Evolutionary conservation across 164 flowering plant species (phyloP).

Genomic region (Aristolochia contorta): DNA sequence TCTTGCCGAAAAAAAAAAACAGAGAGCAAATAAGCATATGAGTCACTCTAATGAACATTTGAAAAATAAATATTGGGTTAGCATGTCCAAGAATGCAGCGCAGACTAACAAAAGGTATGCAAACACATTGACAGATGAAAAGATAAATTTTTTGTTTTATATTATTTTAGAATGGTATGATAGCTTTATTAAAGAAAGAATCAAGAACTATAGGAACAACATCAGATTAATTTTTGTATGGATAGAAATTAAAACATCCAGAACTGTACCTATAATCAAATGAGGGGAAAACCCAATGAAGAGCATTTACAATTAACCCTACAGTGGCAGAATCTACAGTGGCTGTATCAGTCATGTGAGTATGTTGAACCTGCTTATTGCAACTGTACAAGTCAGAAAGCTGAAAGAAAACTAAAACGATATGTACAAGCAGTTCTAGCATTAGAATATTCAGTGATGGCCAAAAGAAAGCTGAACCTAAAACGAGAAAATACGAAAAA

Average conservation of each 20-base stretch:
- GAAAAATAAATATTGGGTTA: neutral
- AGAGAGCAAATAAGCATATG: neutral
- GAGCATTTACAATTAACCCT: conserved; percentile 61
- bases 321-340: conserved; percentile 89
- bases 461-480: neutral
- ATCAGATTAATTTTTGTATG: too few relatives aligned
- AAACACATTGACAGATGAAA: too few relatives aligned
- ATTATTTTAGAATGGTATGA: too few relatives aligned
- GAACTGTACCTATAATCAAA: conserved; percentile 79
- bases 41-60: neutral
- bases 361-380: conserved; percentile 79
- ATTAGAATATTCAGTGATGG: too few relatives aligned
- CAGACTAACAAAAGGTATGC: too few relatives aligned
- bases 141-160: too few relatives aligned
- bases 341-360: conserved; percentile 97
- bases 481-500: neutral
- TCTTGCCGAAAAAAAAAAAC: neutral
- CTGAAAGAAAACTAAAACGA: neutral
- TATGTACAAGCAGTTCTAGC: neutral
- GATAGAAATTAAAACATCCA: too few relatives aligned
- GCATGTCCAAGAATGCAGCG: too few relatives aligned
- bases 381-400: conserved; percentile 6
- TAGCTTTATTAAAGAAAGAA: too few relatives aligned
- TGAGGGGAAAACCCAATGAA: conserved; percentile 69
- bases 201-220: too few relatives aligned